Evolutionary conservation across 805 yeast species (phyloP).

Genomic region (Zygotorulaspora sp.): DNA sequence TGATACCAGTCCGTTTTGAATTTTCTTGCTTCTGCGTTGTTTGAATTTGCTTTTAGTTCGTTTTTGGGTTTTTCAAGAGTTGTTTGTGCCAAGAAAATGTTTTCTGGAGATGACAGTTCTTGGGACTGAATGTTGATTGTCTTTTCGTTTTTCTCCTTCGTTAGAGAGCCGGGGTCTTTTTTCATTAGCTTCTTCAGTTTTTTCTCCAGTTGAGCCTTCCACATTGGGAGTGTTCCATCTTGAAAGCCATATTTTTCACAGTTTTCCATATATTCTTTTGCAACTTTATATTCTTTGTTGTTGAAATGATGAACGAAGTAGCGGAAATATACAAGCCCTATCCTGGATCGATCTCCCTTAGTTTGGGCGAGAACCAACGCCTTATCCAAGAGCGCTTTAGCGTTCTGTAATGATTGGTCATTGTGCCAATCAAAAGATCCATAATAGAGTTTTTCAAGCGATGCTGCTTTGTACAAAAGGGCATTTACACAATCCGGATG

Average conservation of each 20-base stretch:
- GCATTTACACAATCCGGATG: conserved; percentile 46
- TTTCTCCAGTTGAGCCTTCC: conserved; percentile 34
- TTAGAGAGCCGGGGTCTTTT: conserved; percentile 3
- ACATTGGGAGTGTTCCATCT: conserved; percentile 47
- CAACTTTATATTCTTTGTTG: conserved; percentile 39
- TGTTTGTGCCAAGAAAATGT: not conserved
- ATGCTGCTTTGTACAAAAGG: conserved; percentile 45
- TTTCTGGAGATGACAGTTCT: not conserved
- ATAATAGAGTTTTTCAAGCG: conserved; percentile 42
- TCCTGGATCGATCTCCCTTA: conserved; percentile 43
- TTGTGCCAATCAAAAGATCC: conserved; percentile 40
- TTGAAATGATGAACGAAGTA: conserved; percentile 46
- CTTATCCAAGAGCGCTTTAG: conserved; percentile 29
- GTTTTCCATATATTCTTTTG: conserved; percentile 40
- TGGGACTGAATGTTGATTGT: not conserved
- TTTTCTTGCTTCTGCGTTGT: conserved; percentile 9
- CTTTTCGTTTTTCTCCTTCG: not conserved
- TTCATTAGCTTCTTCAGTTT: conserved; percentile 18
- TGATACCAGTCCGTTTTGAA: conserved; percentile 73
- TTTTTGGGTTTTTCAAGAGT: not conserved
- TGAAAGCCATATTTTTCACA: conserved; percentile 42
- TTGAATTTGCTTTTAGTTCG: not conserved
- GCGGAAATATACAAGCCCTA: conserved; percentile 47
- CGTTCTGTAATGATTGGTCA: conserved; percentile 42
- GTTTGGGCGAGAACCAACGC: conserved; percentile 45